Base-by-base conservation (phyloP, 2,329 filamentous ascomycete genomes). In the Colletotrichum aenigma region DNA sequence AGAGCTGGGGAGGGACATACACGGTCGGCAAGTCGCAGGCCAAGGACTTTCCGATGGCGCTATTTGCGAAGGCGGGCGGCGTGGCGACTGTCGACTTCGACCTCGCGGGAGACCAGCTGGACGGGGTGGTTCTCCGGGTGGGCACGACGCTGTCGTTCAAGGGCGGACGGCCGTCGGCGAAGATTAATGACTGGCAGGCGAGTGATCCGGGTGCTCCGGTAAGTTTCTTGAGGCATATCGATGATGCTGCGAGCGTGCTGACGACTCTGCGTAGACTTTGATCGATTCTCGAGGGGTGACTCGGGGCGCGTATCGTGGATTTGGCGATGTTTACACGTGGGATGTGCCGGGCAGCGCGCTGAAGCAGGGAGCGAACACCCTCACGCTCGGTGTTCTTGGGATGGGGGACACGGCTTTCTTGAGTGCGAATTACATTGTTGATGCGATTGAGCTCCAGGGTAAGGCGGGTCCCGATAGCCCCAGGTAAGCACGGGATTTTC, bases 251-350 rank as follows among this genome's bases (percentile, higher is more conserved):
- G 32, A 34, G 32, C 2, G 32, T 26, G 81, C 81, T 2, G 52
- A 81, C 3, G 12, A 12, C 8, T 2, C 15, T 61, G 15, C 9
- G 0, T 10, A 76, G 74, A 74, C 32, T 2, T 5, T 89, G 78
- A 89, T 92, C 64, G 87, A 92, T 77, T 90, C 88, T 6, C 84
- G 90, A 15, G 91, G 90, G 4, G 86, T 92, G 4, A 92, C 91
- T 1, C 83, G 90, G 61, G 91, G 90, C 16, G 89, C 89, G 1
- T 92, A 92, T 78, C 85, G 89, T 3, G 90, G 90, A 0, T 86
- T 85, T 34, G 90, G 90, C 0, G 89, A 92, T 61, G 85, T 91
- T 4, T 92, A 92, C 76, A 86, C 89, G 55, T 89, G 88, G 77
- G 81, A 81, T 4, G 84, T 92, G 28, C 89, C 90, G 0, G 82